Evolutionary conservation across 257 asterid species (phyloP).

Genomic region (Capsicum rhomboideum): DNA sequence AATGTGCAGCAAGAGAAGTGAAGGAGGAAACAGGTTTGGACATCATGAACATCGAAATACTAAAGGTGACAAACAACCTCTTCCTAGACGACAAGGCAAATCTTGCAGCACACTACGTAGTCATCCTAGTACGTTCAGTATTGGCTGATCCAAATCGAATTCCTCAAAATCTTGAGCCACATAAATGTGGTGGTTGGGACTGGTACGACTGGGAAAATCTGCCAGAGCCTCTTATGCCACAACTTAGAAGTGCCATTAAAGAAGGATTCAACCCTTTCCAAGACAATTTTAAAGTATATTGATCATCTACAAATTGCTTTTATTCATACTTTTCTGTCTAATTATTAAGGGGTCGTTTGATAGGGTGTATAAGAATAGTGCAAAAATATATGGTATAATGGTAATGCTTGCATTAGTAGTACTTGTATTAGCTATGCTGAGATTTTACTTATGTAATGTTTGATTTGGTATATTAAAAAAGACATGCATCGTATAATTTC

Average conservation of each 20-base stretch:
- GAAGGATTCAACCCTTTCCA: constrained; percentile 30
- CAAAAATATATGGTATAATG: no score
- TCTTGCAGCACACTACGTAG: constrained; percentile 31
- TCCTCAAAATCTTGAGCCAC: constrained; percentile 43
- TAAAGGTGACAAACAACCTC: constrained; percentile 38
- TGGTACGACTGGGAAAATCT: constrained; percentile 53
- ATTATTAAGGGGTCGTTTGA: no score
- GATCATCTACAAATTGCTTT: neutral
- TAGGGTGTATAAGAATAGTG: no score
- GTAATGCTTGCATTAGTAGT: no score
- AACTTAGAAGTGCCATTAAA: constrained; percentile 16
- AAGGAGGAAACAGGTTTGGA: constrained; percentile 56
- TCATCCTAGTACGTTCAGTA: constrained; percentile 34
- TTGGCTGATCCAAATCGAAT: constrained; percentile 22
- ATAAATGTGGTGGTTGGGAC: constrained; percentile 58
- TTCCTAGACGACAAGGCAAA: neutral
- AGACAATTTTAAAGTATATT: neutral
- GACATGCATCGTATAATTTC: no score
- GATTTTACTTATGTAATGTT: no score
- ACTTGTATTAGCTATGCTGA: no score
- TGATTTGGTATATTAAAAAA: no score
- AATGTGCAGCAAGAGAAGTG: constrained; percentile 52
- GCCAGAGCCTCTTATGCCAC: constrained; percentile 37
- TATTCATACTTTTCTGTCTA: neutral
- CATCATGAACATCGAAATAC: constrained; percentile 17